phyloP scores from a whole-genome alignment of 768 basidiomycete species.

The Hypholoma fasciculare region DNA sequence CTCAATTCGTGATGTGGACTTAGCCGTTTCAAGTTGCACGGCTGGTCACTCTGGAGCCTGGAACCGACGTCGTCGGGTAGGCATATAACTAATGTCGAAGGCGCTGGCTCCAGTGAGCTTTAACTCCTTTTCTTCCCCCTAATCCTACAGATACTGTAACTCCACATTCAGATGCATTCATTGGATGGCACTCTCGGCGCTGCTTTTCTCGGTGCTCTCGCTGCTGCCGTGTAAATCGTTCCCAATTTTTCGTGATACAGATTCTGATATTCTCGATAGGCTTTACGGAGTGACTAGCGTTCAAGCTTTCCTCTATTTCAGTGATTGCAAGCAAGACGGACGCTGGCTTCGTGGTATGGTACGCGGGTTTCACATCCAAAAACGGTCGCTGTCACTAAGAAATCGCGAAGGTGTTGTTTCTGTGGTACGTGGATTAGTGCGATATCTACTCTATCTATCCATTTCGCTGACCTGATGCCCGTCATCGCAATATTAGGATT shows the following conservation, averaged over 20 bases:
- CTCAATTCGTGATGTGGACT: too few relatives aligned
- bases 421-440: neutral
- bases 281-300: slow-evolving; percentile 7
- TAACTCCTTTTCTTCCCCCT: too few relatives aligned
- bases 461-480: neutral
- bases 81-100: too few relatives aligned
- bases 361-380: neutral
- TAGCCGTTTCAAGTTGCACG: too few relatives aligned
- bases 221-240: slow-evolving; percentile 1
- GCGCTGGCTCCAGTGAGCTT: too few relatives aligned
- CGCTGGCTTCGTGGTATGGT: neutral
- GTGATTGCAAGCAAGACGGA: neutral
- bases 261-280: neutral
- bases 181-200: neutral
- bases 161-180: neutral
- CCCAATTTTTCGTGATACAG: neutral
- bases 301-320: slow-evolving; percentile 18
- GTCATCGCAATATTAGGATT: slow-evolving; percentile 1
- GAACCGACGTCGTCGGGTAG: too few relatives aligned
- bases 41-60: too few relatives aligned
- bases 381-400: neutral
- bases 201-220: neutral
- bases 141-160: too few relatives aligned
- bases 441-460: too few relatives aligned
- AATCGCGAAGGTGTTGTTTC: neutral